A percentile compares a stretch with the other conserved stretches of the same genome.
Evolutionary conservation across 2,329 filamentous ascomycete species (phyloP).

Genomic region (Akanthomyces uredinophilus): DNA sequence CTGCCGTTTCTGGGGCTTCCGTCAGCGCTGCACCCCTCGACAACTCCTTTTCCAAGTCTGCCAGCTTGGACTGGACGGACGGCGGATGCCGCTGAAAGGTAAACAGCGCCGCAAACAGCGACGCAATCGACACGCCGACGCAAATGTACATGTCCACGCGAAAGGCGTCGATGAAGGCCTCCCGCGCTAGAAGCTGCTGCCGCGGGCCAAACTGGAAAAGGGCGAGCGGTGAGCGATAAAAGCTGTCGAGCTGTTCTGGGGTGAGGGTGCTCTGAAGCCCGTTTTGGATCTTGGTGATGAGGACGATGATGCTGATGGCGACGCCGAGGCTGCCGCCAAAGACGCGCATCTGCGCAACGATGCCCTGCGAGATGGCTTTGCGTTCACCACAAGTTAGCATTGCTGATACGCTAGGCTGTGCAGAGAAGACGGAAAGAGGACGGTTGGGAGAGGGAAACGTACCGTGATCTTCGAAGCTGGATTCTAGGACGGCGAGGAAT

Average conservation of each 20-base stretch:
- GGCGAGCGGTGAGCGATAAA: conserved; percentile 19
- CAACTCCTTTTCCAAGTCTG: conserved; percentile 22
- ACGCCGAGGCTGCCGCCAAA: conserved; percentile 26
- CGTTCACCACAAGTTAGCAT: neutral
- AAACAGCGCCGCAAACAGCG: conserved; percentile 16
- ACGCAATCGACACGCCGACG: conserved; percentile 16
- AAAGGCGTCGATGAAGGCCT: conserved; percentile 20
- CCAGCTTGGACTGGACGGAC: conserved; percentile 19
- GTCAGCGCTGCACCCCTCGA: neutral
- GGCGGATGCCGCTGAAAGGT: conserved; percentile 21
- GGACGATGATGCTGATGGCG: conserved; percentile 20
- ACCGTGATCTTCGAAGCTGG: conserved; percentile 21
- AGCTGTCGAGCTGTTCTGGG: conserved; percentile 16
- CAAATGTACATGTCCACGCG: conserved; percentile 20
- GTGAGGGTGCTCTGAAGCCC: conserved; percentile 16
- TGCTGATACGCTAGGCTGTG: neutral
- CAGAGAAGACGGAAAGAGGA: neutral
- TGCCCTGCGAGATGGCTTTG: conserved; percentile 19
- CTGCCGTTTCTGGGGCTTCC: neutral
- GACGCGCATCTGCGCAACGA: conserved; percentile 21
- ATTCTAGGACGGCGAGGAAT: conserved; percentile 19
- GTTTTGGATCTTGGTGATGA: conserved; percentile 19
- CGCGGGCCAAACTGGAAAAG: conserved; percentile 14
- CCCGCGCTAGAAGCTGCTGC: conserved; percentile 17
- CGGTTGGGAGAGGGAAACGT: neutral